Evolutionary conservation across 768 basidiomycete species (phyloP).

Genomic region (Lactarius vividus): DNA sequence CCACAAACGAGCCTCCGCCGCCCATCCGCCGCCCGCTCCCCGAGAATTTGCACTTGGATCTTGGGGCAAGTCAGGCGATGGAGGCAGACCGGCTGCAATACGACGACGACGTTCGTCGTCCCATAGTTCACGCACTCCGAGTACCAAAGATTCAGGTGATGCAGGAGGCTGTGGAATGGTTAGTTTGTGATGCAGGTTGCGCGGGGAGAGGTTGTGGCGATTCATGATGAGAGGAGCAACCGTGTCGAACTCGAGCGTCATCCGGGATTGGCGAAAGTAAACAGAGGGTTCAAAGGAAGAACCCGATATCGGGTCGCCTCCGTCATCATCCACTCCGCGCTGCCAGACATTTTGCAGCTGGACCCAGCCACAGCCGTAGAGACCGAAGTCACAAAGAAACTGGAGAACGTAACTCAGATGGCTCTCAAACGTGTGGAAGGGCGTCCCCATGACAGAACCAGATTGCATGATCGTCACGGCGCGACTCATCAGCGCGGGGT

Average conservation of each 20-base stretch:
- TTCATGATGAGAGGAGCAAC: conserved; percentile 84
- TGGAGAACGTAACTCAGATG: conserved; percentile 88
- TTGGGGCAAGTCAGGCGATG: conserved; percentile 70
- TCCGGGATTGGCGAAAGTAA: conserved; percentile 62
- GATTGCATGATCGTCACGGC: conserved; percentile 75
- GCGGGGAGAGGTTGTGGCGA: conserved; percentile 58
- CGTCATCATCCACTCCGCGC: conserved; percentile 40
- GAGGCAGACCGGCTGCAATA: conserved; percentile 58
- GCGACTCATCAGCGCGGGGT: conserved; percentile 68
- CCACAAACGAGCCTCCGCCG: conserved; percentile 73
- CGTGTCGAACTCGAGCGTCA: conserved; percentile 81
- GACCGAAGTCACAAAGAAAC: conserved; percentile 91
- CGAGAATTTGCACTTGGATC: conserved; percentile 66
- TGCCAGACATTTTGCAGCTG: conserved; percentile 68
- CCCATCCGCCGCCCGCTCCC: conserved; percentile 59
- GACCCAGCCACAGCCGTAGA: conserved; percentile 92
- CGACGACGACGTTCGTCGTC: conserved; percentile 89
- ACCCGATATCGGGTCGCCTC: conserved; percentile 37
- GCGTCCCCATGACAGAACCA: conserved; percentile 76
- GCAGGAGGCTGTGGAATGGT: conserved; percentile 53
- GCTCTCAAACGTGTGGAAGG: conserved; percentile 81
- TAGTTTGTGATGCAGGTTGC: conserved; percentile 66
- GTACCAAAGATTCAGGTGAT: conserved; percentile 70
- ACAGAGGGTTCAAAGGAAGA: conserved; percentile 49
- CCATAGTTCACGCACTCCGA: conserved; percentile 92